A percentile compares a stretch with the other conserved stretches of the same genome.
Evolutionary conservation across 805 yeast species (phyloP).

Genomic region (Monosporozyma yasuniensis): DNA sequence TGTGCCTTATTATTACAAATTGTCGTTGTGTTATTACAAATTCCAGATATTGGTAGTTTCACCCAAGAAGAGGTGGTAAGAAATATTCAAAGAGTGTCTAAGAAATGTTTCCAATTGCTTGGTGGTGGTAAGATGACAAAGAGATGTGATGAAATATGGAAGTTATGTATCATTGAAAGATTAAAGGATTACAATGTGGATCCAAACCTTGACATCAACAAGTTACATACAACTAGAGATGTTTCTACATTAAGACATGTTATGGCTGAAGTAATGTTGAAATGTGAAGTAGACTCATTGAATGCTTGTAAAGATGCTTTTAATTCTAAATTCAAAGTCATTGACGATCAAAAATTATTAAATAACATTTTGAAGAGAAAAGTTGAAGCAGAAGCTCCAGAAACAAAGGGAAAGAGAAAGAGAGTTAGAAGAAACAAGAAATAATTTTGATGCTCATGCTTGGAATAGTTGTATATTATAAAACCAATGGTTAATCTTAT

Average conservation of each 20-base stretch:
- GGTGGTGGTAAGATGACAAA: slow-evolving; percentile 44
- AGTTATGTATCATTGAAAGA: slow-evolving; percentile 22
- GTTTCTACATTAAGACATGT: slow-evolving; percentile 18
- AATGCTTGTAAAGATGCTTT: slow-evolving; percentile 29
- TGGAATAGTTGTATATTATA: neutral
- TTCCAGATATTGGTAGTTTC: slow-evolving; percentile 18
- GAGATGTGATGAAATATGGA: slow-evolving; percentile 22
- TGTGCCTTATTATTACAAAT: slow-evolving; percentile 45
- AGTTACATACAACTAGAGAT: slow-evolving; percentile 12
- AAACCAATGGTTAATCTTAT: no score
- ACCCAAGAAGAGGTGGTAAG: slow-evolving; percentile 17
- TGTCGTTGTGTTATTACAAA: slow-evolving; percentile 32
- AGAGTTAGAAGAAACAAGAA: neutral
- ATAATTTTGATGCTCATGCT: neutral
- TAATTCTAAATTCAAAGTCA: slow-evolving; percentile 31
- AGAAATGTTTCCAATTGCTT: slow-evolving; percentile 53
- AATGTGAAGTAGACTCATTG: slow-evolving; percentile 48
- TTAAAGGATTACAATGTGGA: slow-evolving; percentile 41
- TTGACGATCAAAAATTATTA: slow-evolving; percentile 52
- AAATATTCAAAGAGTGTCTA: slow-evolving; percentile 41
- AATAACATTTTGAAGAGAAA: slow-evolving; percentile 51
- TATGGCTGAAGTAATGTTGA: slow-evolving; percentile 49
- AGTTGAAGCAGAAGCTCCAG: neutral
- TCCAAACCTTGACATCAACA: slow-evolving; percentile 11
- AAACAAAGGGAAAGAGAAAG: slow-evolving; percentile 4